phyloP scores from a whole-genome alignment of 352 stramenopile species.

The Plasmopara muralis region DNA sequence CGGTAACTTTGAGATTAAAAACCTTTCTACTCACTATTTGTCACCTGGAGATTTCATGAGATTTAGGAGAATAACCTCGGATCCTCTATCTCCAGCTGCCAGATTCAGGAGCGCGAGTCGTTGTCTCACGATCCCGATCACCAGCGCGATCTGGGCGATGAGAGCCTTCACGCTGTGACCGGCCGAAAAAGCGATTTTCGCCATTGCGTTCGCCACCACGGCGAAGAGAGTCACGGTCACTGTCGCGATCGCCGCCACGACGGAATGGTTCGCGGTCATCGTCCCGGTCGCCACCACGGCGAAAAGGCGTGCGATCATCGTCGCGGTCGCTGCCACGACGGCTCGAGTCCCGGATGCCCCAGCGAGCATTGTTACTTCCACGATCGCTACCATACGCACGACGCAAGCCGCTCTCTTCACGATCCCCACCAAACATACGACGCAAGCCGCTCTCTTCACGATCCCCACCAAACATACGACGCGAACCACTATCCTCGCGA shows the following conservation, averaged over 20 bases:
- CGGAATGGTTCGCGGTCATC: constrained; percentile 15
- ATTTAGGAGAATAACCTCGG: no score
- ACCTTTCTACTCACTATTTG: no score
- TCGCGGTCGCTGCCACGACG: constrained; percentile 28
- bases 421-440: constrained; percentile 23
- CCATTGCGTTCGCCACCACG: constrained; percentile 25
- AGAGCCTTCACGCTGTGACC: constrained; percentile 37
- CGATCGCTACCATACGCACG: constrained; percentile 19
- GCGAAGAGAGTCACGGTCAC: constrained; percentile 11
- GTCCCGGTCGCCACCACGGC: constrained; percentile 24
- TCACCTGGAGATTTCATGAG: no score
- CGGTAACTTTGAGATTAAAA: no score
- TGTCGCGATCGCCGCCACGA: constrained; percentile 21
- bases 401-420: constrained; percentile 25
- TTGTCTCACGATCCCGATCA: constrained; percentile 32
- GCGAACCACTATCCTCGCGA: constrained; percentile 26
- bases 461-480: constrained; percentile 23
- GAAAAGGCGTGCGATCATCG: constrained; percentile 13
- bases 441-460: constrained; percentile 17
- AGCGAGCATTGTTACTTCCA: constrained; percentile 12
- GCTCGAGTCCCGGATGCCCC: constrained; percentile 18
- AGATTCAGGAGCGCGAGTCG: constrained; percentile 44
- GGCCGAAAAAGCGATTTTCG: constrained; percentile 47
- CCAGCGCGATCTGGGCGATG: constrained; percentile 45
- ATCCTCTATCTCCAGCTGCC: constrained; percentile 52